Conservation (phyloP, 2,329 filamentous ascomycete species). For the Trichoderma polysporum region DNA sequence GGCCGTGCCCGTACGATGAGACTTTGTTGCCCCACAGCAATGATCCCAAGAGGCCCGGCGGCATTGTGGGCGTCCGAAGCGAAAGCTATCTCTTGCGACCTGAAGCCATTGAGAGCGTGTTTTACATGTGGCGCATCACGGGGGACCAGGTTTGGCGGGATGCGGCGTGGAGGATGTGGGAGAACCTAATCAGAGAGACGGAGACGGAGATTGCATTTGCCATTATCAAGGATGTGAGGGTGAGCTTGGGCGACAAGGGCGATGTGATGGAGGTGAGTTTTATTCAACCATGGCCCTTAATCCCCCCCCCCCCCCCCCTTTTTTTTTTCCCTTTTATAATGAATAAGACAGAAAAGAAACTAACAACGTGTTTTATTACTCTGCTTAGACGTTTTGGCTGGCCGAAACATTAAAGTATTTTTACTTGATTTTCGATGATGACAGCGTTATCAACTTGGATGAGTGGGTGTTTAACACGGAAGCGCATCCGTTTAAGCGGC, state of each 20-base stretch:
- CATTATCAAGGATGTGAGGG: conserved; percentile 39
- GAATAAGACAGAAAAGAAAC: background rate
- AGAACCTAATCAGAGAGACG: conserved; percentile 42
- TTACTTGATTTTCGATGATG: conserved; percentile 68
- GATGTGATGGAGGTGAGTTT: conserved; percentile 63
- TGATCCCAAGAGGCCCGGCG: conserved; percentile 42
- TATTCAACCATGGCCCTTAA: no score
- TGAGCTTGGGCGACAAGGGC: conserved; percentile 34
- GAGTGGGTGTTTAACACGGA: conserved; percentile 66
- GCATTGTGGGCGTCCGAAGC: conserved; percentile 56
- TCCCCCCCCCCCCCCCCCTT: background rate
- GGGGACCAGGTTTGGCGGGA: conserved; percentile 46
- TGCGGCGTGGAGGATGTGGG: conserved; percentile 50
- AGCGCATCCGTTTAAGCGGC: conserved; percentile 49
- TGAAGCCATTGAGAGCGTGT: conserved; percentile 54
- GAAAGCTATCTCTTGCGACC: conserved; percentile 46
- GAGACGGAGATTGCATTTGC: conserved; percentile 47
- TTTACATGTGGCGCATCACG: conserved; percentile 52
- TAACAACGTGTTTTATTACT: background rate
- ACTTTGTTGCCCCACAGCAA: conserved; percentile 23
- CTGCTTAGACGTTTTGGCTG: conserved; percentile 62
- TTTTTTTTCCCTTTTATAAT: no score
- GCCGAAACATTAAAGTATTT: conserved; percentile 79
- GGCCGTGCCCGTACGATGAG: conserved; percentile 38
- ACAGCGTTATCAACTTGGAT: conserved; percentile 63